Evolutionary conservation across 306 rosid genomes (phyloP), one percentile per base, ranked within the genome.

Genomic region (Macrotyloma uniflorum): DNA sequence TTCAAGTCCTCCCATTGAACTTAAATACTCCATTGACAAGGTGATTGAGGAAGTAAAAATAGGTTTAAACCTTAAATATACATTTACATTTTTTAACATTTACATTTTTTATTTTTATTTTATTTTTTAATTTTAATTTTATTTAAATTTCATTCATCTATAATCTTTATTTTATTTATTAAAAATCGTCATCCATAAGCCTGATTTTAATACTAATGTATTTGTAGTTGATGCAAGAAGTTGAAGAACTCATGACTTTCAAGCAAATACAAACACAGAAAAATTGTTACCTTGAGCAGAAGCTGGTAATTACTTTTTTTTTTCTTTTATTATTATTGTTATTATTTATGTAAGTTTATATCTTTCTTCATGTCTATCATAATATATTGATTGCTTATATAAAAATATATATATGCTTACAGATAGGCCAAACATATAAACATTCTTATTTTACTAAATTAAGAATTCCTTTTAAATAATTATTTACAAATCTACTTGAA

Each of bases 171-270:
- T 26, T 26, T 2, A 26, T 26, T n/a, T n/a, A n/a, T n/a, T n/a
- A n/a, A n/a, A n/a, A n/a, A n/a, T n/a, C n/a, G n/a, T n/a, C n/a
- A n/a, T n/a, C n/a, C n/a, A n/a, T 22, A 55, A 55, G 8, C 2
- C 32, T 10, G 7, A 15, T 0, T 61, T 74, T 45, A 64, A 32
- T 46, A 5, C 7, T 35, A 20, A 0, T 46, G 20, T 32, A 15
- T 79, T 30, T 76, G 80, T 57, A 91, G 97, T 79, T 85, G 77
- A 61, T 70, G 71, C 85, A 84, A 81, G 93, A 86, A 80, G 81
- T 84, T 40, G 83, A 81, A 72, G 94, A 90, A 83, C 78, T 86
- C 2, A 79, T 59, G 66, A 69, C 65, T 78, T 88, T 80, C 45
- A 84, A 79, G 57, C 19, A 70, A 74, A 77, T 71, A 42, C 90